These are phyloP conservation scores for Claviceps monticola DNA, from an alignment of 2,329 filamentous ascomycete genomes.

Conservation along the genomic window DNA sequence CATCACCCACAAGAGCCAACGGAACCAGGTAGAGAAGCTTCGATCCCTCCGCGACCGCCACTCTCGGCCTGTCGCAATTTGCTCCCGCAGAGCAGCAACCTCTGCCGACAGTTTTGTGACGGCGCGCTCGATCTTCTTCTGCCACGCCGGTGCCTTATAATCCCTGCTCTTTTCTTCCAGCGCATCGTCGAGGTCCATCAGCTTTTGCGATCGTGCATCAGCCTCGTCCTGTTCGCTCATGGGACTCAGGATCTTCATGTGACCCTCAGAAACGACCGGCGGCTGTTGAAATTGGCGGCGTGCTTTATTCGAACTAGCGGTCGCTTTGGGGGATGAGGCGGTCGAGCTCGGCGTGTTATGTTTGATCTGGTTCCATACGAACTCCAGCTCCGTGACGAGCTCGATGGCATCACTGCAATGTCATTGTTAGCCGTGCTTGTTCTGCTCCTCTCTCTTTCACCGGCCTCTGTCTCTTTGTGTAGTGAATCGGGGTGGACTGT, in stretches of 20 bases:
- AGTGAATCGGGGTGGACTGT: neutral
- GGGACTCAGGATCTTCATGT: slow-evolving; percentile 63
- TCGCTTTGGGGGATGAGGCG: slow-evolving; percentile 38
- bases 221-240: slow-evolving; percentile 73
- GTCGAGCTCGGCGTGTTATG: slow-evolving; percentile 60
- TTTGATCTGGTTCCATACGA: slow-evolving; percentile 97
- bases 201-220: slow-evolving; percentile 37
- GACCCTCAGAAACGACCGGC: slow-evolving; percentile 34
- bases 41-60: slow-evolving; percentile 52
- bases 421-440: neutral
- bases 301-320: slow-evolving; percentile 15
- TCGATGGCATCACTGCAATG: slow-evolving; percentile 58
- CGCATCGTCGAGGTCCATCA: slow-evolving; percentile 32
- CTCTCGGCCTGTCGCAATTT: slow-evolving; percentile 65
- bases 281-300: slow-evolving; percentile 33
- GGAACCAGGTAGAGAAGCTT: slow-evolving; percentile 54
- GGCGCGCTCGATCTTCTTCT: slow-evolving; percentile 68
- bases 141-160: slow-evolving; percentile 49
- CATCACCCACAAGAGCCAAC: slow-evolving; percentile 54
- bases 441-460: neutral
- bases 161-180: slow-evolving; percentile 24
- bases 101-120: slow-evolving; percentile 85
- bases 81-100: slow-evolving; percentile 80
- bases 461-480: neutral
- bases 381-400: slow-evolving; percentile 88